These are phyloP conservation scores for Lojkania enalia DNA, from an alignment of 2,329 filamentous ascomycete genomes.

Conservation along the genomic window DNA sequence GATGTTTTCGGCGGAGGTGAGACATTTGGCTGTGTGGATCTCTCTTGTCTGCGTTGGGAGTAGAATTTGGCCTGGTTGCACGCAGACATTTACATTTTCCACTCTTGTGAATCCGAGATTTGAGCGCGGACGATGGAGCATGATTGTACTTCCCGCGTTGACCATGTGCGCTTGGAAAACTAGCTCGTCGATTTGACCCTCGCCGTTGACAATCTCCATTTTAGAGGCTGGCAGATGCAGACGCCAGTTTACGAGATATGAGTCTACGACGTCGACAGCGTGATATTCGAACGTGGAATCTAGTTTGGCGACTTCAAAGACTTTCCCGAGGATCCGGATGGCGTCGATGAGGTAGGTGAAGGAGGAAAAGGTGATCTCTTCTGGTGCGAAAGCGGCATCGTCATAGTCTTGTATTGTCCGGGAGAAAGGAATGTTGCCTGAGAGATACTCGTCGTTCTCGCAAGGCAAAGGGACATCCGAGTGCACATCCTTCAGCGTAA, in stretches of 20 bases:
- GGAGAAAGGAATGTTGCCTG: constrained; percentile 41
- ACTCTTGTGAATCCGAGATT: constrained; percentile 43
- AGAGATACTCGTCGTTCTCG: constrained; percentile 72
- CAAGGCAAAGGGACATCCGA: constrained; percentile 76
- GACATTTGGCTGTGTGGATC: constrained; percentile 76
- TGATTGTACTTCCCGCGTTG: constrained; percentile 45
- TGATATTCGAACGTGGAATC: constrained; percentile 47
- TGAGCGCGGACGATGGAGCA: constrained; percentile 50
- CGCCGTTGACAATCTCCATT: constrained; percentile 68
- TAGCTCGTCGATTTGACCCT: constrained; percentile 76
- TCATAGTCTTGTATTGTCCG: constrained; percentile 73
- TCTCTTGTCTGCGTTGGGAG: constrained; percentile 58
- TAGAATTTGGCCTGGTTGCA: constrained; percentile 57
- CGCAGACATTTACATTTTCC: constrained; percentile 62
- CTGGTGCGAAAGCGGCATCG: constrained; percentile 70
- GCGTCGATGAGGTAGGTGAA: constrained; percentile 84
- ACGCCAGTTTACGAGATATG: constrained; percentile 72
- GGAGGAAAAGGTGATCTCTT: constrained; percentile 75
- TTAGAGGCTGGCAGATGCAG: constrained; percentile 77
- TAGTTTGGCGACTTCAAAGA: constrained; percentile 59
- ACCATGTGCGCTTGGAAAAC: constrained; percentile 92
- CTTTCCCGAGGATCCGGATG: constrained; percentile 74
- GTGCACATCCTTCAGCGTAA: constrained; percentile 67
- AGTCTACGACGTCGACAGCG: constrained; percentile 59
- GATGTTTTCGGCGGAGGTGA: constrained; percentile 77